Conservation (phyloP, 2,329 filamentous ascomycete genomes). For the Fusarium chlamydosporum region DNA sequence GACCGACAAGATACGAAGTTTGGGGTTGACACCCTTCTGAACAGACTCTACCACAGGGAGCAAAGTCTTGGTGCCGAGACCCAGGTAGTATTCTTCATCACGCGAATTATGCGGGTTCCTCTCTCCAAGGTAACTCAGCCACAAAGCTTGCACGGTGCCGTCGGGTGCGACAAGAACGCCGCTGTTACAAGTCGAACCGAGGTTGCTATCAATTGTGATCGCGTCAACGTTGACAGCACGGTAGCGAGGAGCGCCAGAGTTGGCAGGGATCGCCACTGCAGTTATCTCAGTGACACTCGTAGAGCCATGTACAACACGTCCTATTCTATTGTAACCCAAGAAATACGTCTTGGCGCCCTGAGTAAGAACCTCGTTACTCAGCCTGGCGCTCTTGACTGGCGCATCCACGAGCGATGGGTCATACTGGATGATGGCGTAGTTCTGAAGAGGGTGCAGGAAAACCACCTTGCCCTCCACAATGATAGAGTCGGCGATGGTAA, state of each 20-base stretch:
- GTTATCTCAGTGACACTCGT: slow-evolving; percentile 98
- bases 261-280: slow-evolving; percentile 95
- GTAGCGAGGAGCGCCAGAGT: slow-evolving; percentile 90
- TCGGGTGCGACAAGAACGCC: slow-evolving; percentile 92
- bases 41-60: slow-evolving; percentile 91
- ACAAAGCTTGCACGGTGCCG: slow-evolving; percentile 93
- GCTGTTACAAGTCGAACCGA: slow-evolving; percentile 92
- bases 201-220: slow-evolving; percentile 94
- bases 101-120: slow-evolving; percentile 82
- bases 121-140: slow-evolving; percentile 97
- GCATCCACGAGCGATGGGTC: slow-evolving; percentile 94
- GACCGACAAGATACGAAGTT: slow-evolving; percentile 90
- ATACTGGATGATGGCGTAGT: slow-evolving; percentile 96
- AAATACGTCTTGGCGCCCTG: slow-evolving; percentile 97
- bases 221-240: slow-evolving; percentile 96
- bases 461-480: slow-evolving; percentile 94
- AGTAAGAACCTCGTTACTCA: slow-evolving; percentile 85
- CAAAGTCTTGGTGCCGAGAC: slow-evolving; percentile 88
- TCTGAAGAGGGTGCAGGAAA: slow-evolving; percentile 96
- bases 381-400: slow-evolving; percentile 88
- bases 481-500: slow-evolving; percentile 97
- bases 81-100: slow-evolving; percentile 96
- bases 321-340: slow-evolving; percentile 97
- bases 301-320: slow-evolving; percentile 91
- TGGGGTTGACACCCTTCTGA: slow-evolving; percentile 81